Base-by-base conservation (phyloP, 345 rosid species). In the Orychophragmus violaceus region DNA sequence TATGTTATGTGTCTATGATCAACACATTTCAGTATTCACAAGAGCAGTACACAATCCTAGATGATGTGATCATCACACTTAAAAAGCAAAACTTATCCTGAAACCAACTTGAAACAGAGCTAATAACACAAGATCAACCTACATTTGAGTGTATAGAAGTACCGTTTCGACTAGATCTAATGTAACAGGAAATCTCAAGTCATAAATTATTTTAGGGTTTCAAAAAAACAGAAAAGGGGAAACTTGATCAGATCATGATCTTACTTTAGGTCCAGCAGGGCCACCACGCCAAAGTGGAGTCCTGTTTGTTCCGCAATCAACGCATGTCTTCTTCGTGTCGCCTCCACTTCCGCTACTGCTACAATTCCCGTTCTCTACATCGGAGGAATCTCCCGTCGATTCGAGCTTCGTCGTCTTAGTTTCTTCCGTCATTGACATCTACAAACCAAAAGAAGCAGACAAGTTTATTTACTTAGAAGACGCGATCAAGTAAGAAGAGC, bases 241-340 rank as follows among this genome's bases (percentile, higher is more conserved):
- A 32, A 32, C 12, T 45, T 44, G 7, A 19, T 33, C 11, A 5
- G 49, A 68, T 45, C 1, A 49, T 48, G 17, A 45, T 10, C 9
- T 41, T 60, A 87, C 99, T 88, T 91, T 94, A 11, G 99, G 99
- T 0, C 99, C 99, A 28, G 99, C 92, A 0, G 99, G 99, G 6
- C 99, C 99, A 5, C 97, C 90, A 29, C 99, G 80, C 99, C 99
- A 94, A 5, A 94, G 91, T 8, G 99, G 99, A 39, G 99, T 94
- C 63, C 81, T 85, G 11, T 84, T 60, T 8, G 99, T 94, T 2
- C 97, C 97, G 24, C 99, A 94, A 83, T 90, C 96, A 13, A 89
- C 89, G 59, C 99, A 94, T 0, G 86, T 81, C 54, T 90, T 94
- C 83, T 85, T 93, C 45, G 53, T 74, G 41, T 75, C 70, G 8